Conservation (phyloP, 495 filamentous ascomycete species). For the Cercophora newfieldiana region DNA sequence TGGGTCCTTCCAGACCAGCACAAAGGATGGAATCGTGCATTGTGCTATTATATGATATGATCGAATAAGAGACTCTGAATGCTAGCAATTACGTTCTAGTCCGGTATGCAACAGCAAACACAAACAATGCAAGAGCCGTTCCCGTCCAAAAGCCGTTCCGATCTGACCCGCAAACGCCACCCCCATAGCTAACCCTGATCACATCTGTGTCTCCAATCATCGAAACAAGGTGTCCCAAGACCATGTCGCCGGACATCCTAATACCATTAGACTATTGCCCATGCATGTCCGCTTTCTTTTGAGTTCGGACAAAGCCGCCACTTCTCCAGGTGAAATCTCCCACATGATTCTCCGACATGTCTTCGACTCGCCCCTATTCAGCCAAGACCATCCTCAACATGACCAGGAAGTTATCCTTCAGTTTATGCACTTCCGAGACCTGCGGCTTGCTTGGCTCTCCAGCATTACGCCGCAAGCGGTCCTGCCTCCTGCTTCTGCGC, state of each 20-base stretch:
- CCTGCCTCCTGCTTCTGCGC: constrained; percentile 69
- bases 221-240: background rate
- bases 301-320: background rate
- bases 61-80: background rate
- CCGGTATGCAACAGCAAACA: background rate
- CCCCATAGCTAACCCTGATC: background rate
- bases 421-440: constrained; percentile 72
- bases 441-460: constrained; percentile 88
- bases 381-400: constrained; percentile 89
- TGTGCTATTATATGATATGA: background rate
- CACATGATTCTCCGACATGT: background rate
- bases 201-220: background rate
- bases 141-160: background rate
- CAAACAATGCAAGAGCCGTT: background rate
- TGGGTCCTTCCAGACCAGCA: no score
- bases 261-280: background rate
- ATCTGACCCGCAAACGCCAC: background rate
- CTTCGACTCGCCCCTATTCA: constrained; percentile 32
- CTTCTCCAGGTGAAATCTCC: background rate
- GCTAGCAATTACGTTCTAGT: background rate
- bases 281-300: background rate
- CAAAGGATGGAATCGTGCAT: no score
- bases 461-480: constrained; percentile 75
- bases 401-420: constrained; percentile 74
- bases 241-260: background rate